A percentile compares a stretch with the other conserved stretches of the same genome.
These are phyloP conservation scores for Geosiphon pyriformis DNA, from an alignment of 192 early-diverging fungal species.

Conservation along the genomic window DNA sequence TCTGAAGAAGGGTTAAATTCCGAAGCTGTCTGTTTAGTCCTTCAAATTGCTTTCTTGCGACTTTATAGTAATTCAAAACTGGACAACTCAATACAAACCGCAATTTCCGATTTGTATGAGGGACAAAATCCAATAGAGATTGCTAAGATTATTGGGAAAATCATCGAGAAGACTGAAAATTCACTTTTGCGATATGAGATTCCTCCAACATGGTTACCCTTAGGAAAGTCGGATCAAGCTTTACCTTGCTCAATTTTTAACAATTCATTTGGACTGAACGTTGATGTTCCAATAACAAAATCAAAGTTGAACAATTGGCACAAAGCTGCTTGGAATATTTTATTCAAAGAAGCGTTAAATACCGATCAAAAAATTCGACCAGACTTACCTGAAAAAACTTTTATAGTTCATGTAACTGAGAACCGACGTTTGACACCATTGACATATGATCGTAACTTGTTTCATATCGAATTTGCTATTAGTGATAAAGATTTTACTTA, in stretches of 20 bases:
- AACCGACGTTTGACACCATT: constrained; percentile 82
- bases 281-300: constrained; percentile 16
- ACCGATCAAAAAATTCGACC: constrained; percentile 48
- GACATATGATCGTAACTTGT: constrained; percentile 90
- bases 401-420: constrained; percentile 59
- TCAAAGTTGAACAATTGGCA: constrained; percentile 43
- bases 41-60: constrained; percentile 48
- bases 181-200: constrained; percentile 32
- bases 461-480: constrained; percentile 95
- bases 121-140: constrained; percentile 24
- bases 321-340: constrained; percentile 52
- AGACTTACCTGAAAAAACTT: constrained; percentile 57
- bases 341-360: constrained; percentile 70
- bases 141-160: background rate
- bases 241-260: constrained; percentile 28
- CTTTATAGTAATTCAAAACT: background rate
- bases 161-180: constrained; percentile 26
- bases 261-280: constrained; percentile 29
- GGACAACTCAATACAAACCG: constrained; percentile 5
- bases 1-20: constrained; percentile 47
- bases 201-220: constrained; percentile 40
- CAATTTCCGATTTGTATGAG: constrained; percentile 28
- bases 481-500: constrained; percentile 74
- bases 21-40: constrained; percentile 54
- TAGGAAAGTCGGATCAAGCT: constrained; percentile 32